These are phyloP conservation scores for Musa itinerans DNA, from an alignment of 176 grass and related monocot genomes.

Conservation along the genomic window DNA sequence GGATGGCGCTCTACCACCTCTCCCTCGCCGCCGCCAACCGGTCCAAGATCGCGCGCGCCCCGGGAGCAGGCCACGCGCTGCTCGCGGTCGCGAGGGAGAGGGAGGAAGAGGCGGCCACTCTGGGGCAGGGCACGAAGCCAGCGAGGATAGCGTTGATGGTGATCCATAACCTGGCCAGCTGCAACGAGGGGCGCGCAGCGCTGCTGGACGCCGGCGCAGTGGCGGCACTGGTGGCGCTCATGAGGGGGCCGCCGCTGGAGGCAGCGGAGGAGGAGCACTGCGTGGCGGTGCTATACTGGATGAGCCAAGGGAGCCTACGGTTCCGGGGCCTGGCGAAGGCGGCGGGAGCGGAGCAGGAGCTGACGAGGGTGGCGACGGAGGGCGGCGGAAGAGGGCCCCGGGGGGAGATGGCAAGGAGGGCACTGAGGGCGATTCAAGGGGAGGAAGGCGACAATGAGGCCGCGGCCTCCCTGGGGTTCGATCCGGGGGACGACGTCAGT, in stretches of 20 bases:
- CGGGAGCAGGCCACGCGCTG: conserved; percentile 47
- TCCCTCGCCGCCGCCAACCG: conserved; percentile 64
- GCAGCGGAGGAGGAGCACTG: conserved; percentile 61
- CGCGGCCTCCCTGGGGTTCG: neutral
- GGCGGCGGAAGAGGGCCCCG: conserved; percentile 22
- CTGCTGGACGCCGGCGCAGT: conserved; percentile 77
- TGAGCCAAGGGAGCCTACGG: conserved; percentile 61
- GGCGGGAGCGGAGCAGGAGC: conserved; percentile 41
- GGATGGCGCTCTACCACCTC: conserved; percentile 80
- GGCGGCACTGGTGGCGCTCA: conserved; percentile 30
- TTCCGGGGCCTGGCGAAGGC: conserved; percentile 71
- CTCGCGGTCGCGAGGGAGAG: conserved; percentile 28
- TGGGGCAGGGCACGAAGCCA: conserved; percentile 23
- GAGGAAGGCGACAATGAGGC: conserved; percentile 36
- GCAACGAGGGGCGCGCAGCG: conserved; percentile 45
- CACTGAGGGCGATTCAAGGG: conserved; percentile 53
- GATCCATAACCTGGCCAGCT: conserved; percentile 52
- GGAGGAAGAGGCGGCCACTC: conserved; percentile 21
- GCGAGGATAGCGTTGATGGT: conserved; percentile 60
- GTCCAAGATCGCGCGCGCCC: conserved; percentile 60
- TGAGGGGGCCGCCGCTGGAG: conserved; percentile 26
- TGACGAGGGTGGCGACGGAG: conserved; percentile 41
- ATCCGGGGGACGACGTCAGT: conserved; percentile 23
- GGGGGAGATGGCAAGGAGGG: conserved; percentile 56
- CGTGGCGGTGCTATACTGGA: conserved; percentile 46